Base-by-base conservation (phyloP, 2,329 filamentous ascomycete genomes). In the Arachnomyces sp. region DNA sequence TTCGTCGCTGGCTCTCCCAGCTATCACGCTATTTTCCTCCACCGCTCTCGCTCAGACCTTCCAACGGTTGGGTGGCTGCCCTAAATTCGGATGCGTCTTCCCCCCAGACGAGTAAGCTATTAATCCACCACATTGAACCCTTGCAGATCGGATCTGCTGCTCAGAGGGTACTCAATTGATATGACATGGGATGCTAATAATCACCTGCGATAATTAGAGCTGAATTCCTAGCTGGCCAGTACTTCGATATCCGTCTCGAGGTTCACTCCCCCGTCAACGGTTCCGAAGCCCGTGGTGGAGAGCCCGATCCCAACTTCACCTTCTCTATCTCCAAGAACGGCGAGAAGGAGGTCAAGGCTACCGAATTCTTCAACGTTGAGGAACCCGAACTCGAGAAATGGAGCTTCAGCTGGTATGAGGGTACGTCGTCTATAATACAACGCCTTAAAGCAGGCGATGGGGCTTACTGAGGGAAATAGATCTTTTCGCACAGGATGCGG, bases 391-490 rank as follows among this genome's bases (percentile, higher is more conserved):
- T 92, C 12, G 86, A 93, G 70, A 80, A 71, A 48, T 93, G 86
- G 86, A 75, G 79, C 49, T 92, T 92, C 57, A 73, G 72, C n/a
- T 92, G 83, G 82, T 90, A 76, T 55, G 86, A 90, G 67, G 82
- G 68, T 72, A 54, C 42, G 61, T 46, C 16, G 9, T 11, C 17
- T 7, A 2, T n/a, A 2, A n/a, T 17, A 12, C 30, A 34, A 34
- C 9, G 5, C 9, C 31, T 34, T 8, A n/a, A 13, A 12, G 7
- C 13, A n/a, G 7, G 11, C 29, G 12, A 9, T 20, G 32, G 31
- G 15, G 20, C 9, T 2, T 17, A 39, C 36, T 25, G 28, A 31
- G 8, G 15, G n/a, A 20, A 33, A 16, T 41, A 72, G 75, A 93
- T 53, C 74, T 87, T 17, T 93, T 86, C 57, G 85, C 85, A 18